A percentile compares a stretch with the other conserved stretches of the same genome.
Conservation (phyloP, 441 rosid genomes). For the Codiaeum variegatum region DNA sequence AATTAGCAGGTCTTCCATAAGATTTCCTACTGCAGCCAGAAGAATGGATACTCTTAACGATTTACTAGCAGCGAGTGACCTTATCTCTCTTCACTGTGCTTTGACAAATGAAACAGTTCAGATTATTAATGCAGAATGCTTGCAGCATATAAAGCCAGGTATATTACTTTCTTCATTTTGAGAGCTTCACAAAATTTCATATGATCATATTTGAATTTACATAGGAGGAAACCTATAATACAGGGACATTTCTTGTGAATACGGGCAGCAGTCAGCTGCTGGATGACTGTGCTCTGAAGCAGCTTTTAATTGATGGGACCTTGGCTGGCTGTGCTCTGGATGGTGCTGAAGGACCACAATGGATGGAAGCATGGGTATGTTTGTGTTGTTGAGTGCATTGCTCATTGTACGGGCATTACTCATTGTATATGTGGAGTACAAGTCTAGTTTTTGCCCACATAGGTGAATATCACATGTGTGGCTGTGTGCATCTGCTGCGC, state of each 20-base stretch:
- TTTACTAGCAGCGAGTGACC: constrained; percentile 93
- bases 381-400: constrained; percentile 7
- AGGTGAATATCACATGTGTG: background rate
- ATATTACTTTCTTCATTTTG: constrained; percentile 19
- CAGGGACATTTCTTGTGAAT: constrained; percentile 97
- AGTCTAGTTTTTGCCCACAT: background rate
- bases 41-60: constrained; percentile 96
- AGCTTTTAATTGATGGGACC: constrained; percentile 88
- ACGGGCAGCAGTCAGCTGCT: constrained; percentile 91
- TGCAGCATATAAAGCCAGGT: constrained; percentile 97
- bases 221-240: constrained; percentile 2
- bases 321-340: constrained; percentile 96
- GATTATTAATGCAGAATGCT: constrained; percentile 84
- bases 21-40: constrained; percentile 86
- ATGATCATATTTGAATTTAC: constrained; percentile 12
- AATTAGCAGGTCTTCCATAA: constrained; percentile 45
- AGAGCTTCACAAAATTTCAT: background rate
- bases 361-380: constrained; percentile 99
- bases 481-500: background rate
- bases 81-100: constrained; percentile 86
- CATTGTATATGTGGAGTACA: background rate
- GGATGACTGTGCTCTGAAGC: constrained; percentile 92
- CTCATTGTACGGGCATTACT: background rate
- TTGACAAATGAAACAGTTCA: constrained; percentile 88
- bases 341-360: constrained; percentile 97